Conservation (phyloP, 2,329 filamentous ascomycete species). For the Paraphoma chrysanthemicola region DNA sequence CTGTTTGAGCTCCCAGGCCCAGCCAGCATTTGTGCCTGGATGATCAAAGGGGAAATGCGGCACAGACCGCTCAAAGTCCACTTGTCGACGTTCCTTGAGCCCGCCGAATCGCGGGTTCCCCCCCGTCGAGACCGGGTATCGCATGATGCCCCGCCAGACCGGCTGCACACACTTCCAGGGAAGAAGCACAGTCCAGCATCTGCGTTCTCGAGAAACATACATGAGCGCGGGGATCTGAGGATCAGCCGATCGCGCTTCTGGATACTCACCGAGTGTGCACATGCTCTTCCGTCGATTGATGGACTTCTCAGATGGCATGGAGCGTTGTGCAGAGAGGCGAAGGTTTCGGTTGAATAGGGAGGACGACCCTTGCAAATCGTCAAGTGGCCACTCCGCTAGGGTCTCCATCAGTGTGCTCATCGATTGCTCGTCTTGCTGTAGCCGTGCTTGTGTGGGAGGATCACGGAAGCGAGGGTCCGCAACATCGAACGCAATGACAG, state of each 20-base stretch:
- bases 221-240: slow-evolving; percentile 80
- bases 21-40: slow-evolving; percentile 79
- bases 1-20: slow-evolving; percentile 76
- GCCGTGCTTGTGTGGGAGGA: slow-evolving; percentile 66
- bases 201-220: slow-evolving; percentile 64
- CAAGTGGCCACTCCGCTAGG: slow-evolving; percentile 72
- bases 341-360: slow-evolving; percentile 72
- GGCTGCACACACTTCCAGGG: slow-evolving; percentile 90
- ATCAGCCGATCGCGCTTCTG: slow-evolving; percentile 66
- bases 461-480: slow-evolving; percentile 82
- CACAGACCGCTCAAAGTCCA: slow-evolving; percentile 77
- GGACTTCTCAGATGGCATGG: slow-evolving; percentile 76
- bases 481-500: slow-evolving; percentile 74
- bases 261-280: slow-evolving; percentile 67
- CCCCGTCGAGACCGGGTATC: slow-evolving; percentile 79
- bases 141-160: slow-evolving; percentile 86
- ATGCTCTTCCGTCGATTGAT: slow-evolving; percentile 78
- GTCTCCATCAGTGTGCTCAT: slow-evolving; percentile 61
- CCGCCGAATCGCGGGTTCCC: slow-evolving; percentile 85
- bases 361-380: slow-evolving; percentile 56
- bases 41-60: slow-evolving; percentile 90
- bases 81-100: slow-evolving; percentile 77
- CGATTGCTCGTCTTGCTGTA: slow-evolving; percentile 23
- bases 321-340: slow-evolving; percentile 69
- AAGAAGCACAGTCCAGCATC: slow-evolving; percentile 79